Base-by-base conservation (phyloP, 352 stramenopile species). In the Pythium utonaiense region DNA sequence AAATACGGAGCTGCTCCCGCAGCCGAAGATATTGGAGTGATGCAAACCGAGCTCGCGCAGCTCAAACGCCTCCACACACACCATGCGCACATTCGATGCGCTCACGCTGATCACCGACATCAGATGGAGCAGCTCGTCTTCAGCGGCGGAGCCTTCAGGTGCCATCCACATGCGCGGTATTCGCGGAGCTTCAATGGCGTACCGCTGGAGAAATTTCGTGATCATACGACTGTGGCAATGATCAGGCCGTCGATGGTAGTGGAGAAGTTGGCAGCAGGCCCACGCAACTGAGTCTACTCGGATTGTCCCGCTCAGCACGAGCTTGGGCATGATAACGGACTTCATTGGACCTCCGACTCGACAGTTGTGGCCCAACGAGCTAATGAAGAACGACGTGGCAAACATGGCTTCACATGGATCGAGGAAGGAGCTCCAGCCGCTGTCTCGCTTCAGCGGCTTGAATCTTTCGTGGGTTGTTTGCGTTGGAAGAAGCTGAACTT, bases 231-330 rank as follows among this genome's bases (percentile, higher is more conserved):
- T 30, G 13, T 66, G 59, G 34, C 59, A 66, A 21, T 55, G n/a
- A 1, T 6, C 48, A 22, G 59, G 59, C 12, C 52, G 50, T 0
- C 51, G 50, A 19, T 60, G 40, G 30, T 42, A 41, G n/a, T 51
- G 31, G 10, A 66, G 33, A 6, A 66, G 42, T n/a, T 66, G 42
- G 34, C 59, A 66, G 33, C 33, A 33, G 6, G 50, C 59, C 59
- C 59, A 66, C 21, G 59, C 59, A 8, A 66, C 59, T 6, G 59
- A 56, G 27, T 66, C 59, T 7, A 60, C 59, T 5, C 59, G 59
- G 3, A 56, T 30, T 2, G 19, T 55, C 13, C 28, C 51, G n/a
- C 3, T 50, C 10, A 66, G 19, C 19, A 64, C 34, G 6, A 66
- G 59, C 33, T 63, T 40, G 3, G 56, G 31, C 2, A 65, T 41